Evolutionary conservation across 2,329 filamentous ascomycete genomes (phyloP).

Genomic region (Alternaria longipes): DNA sequence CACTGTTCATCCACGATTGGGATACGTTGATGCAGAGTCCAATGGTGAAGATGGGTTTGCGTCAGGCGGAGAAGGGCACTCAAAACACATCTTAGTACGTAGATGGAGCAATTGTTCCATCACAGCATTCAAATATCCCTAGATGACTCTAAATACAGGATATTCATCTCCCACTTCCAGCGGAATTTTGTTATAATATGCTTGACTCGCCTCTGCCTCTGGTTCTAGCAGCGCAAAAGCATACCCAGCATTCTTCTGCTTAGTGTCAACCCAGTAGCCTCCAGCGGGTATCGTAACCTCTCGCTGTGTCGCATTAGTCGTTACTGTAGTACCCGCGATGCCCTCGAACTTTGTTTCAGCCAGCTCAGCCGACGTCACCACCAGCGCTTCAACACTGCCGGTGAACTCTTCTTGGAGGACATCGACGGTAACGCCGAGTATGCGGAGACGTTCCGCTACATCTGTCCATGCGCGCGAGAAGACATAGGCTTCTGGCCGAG

Average conservation of each 20-base stretch:
- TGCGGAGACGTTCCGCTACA: conserved; percentile 28
- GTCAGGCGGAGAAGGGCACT: background rate
- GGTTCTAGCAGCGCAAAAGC: background rate
- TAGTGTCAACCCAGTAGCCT: background rate
- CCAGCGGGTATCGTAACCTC: background rate
- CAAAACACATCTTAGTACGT: background rate
- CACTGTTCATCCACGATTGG: conserved; percentile 56
- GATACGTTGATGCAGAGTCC: conserved; percentile 39
- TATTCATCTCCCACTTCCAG: background rate
- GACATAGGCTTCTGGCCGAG: conserved; percentile 33
- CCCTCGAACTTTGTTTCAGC: background rate
- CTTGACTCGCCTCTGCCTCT: background rate
- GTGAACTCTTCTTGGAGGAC: conserved; percentile 26
- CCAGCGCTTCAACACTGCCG: conserved; percentile 31
- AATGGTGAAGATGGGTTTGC: conserved; percentile 38
- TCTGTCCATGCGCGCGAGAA: conserved; percentile 35
- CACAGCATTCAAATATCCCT: background rate
- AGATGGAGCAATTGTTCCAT: background rate
- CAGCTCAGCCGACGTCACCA: conserved; percentile 24
- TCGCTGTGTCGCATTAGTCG: background rate
- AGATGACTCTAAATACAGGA: background rate
- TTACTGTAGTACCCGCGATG: background rate
- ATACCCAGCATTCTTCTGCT: background rate
- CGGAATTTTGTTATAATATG: background rate
- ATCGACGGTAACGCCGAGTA: conserved; percentile 34